These are phyloP conservation scores for Discostella stelligera DNA, from an alignment of 352 stramenopile species.

Conservation along the genomic window DNA sequence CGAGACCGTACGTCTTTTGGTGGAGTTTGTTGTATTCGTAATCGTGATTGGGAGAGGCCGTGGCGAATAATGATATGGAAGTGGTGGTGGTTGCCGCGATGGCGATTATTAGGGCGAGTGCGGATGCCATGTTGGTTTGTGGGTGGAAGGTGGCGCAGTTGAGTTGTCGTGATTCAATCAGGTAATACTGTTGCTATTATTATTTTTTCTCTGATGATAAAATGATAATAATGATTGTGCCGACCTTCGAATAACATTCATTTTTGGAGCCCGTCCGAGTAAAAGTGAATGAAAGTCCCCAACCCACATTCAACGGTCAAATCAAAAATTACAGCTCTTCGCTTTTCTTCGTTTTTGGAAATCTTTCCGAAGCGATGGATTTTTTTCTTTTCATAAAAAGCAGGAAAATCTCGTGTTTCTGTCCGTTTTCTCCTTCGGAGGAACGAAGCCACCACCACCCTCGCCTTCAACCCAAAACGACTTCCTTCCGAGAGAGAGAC, in stretches of 20 bases:
- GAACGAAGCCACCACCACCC: not conserved
- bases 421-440: not conserved
- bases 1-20: constrained; percentile 54
- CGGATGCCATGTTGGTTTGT: not conserved
- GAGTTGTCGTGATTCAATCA: too few relatives aligned
- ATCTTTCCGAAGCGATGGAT: not conserved
- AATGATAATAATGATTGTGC: too few relatives aligned
- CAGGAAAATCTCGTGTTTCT: not conserved
- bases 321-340: too few relatives aligned
- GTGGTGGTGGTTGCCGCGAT: not conserved
- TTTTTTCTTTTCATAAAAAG: not conserved
- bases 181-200: too few relatives aligned
- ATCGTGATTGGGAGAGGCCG: constrained; percentile 7
- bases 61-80: not conserved
- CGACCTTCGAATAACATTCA: too few relatives aligned
- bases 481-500: not conserved
- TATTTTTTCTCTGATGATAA: too few relatives aligned
- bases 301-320: not conserved
- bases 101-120: not conserved
- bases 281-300: not conserved
- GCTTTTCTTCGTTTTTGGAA: not conserved
- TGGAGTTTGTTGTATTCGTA: constrained; percentile 26
- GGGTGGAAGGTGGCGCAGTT: too few relatives aligned
- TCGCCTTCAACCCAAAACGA: not conserved
- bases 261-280: too few relatives aligned